Percentiles rank a stretch among this genome's conserved stretches.
Evolutionary conservation across 2,329 filamentous ascomycete genomes (phyloP).

Genomic region (Phialemonium atrogriseum): DNA sequence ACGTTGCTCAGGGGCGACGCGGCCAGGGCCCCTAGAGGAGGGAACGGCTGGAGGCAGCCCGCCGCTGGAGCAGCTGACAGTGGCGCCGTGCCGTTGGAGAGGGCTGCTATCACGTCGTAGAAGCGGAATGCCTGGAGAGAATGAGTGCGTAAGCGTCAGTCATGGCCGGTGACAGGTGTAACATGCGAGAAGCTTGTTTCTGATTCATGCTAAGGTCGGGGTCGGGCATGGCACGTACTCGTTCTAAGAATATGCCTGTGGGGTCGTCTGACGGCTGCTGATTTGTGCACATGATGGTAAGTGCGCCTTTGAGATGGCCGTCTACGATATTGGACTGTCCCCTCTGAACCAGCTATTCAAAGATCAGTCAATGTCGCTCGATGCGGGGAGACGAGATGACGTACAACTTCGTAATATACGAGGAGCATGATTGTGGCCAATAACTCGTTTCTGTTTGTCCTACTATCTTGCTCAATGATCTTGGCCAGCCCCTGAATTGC

Average conservation of each 20-base stretch:
- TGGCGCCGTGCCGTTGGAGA: conserved; percentile 52
- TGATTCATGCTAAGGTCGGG: background rate
- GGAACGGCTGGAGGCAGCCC: conserved; percentile 36
- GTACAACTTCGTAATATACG: conserved; percentile 56
- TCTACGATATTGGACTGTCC: conserved; percentile 52
- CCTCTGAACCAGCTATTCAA: conserved; percentile 48
- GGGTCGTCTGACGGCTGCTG: conserved; percentile 37
- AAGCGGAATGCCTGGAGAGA: conserved; percentile 55
- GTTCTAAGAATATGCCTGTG: conserved; percentile 49
- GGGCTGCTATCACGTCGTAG: conserved; percentile 56
- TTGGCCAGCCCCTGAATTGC: conserved; percentile 49
- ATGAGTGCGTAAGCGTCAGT: conserved; percentile 1
- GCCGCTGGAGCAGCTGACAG: conserved; percentile 41
- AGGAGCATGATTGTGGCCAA: conserved; percentile 53
- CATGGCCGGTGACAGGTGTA: background rate
- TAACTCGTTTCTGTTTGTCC: conserved; percentile 46
- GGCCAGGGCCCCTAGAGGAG: conserved; percentile 34
- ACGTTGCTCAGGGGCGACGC: conserved; percentile 42
- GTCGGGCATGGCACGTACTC: conserved; percentile 32
- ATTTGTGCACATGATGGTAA: conserved; percentile 49
- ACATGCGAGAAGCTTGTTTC: background rate
- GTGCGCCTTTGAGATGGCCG: conserved; percentile 52
- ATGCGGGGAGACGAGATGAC: conserved; percentile 16
- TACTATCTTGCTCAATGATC: conserved; percentile 44
- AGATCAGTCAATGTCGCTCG: conserved; percentile 2